Evolutionary conservation across 192 early-diverging fungal species (phyloP).

Genomic region (Ambispora gerdemannii): DNA sequence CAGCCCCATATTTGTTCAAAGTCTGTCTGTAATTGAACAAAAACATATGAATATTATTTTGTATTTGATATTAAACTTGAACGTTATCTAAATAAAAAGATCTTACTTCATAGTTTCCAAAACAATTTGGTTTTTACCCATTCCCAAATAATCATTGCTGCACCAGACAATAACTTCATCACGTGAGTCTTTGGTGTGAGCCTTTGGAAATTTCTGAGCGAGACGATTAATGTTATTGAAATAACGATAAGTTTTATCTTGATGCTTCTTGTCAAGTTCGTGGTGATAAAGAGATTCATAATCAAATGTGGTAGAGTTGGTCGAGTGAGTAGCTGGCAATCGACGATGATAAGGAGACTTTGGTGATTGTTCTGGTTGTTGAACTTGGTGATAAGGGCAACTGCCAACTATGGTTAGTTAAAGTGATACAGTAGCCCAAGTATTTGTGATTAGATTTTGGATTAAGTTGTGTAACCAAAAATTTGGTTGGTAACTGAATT

Average conservation of each 20-base stretch:
- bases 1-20: constrained; percentile 94
- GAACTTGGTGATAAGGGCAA: too few species aligned
- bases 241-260: constrained; percentile 97
- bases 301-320: constrained; percentile 64
- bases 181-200: constrained; percentile 80
- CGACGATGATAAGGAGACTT: constrained; percentile 38
- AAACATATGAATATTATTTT: neutral
- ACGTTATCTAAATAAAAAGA: constrained; percentile 21
- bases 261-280: constrained; percentile 93
- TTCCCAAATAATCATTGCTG: constrained; percentile 98
- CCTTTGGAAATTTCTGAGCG: constrained; percentile 86
- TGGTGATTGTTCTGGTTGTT: too few species aligned
- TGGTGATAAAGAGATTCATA: constrained; percentile 84
- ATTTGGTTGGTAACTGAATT: too few species aligned
- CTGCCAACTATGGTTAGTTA: too few species aligned
- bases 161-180: constrained; percentile 99
- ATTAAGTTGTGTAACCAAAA: too few species aligned
- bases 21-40: constrained; percentile 55
- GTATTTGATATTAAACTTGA: constrained; percentile 1
- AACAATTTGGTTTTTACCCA: constrained; percentile 85
- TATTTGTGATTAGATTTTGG: too few species aligned
- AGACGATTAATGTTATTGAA: constrained; percentile 99
- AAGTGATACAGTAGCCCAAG: too few species aligned
- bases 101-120: constrained; percentile 89
- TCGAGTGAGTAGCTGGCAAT: constrained; percentile 39